Percentiles rank a stretch among this genome's conserved stretches.
phyloP scores from a whole-genome alignment of 768 basidiomycete species.

The Lentinula raphanica region DNA sequence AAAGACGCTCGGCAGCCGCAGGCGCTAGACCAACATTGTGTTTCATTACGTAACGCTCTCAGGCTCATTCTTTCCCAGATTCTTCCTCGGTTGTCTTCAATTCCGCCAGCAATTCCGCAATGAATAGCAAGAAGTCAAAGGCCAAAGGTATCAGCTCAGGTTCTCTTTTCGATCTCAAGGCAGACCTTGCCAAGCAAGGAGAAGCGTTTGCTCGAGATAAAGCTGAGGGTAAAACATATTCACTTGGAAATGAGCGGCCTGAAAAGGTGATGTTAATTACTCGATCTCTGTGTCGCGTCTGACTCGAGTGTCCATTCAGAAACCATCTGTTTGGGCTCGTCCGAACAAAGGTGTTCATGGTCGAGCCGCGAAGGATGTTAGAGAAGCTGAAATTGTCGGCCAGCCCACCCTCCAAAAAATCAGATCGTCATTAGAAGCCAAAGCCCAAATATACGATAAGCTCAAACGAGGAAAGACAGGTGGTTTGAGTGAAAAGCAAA shows the following conservation, averaged over 20 bases:
- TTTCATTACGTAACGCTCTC: no score
- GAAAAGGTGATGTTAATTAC: constrained; percentile 50
- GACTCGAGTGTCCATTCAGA: constrained; percentile 34
- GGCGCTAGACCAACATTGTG: no score
- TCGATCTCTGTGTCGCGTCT: not conserved
- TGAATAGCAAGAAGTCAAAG: constrained; percentile 53
- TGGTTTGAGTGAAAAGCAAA: constrained; percentile 71
- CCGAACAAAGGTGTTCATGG: constrained; percentile 69
- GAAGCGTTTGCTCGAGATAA: constrained; percentile 55
- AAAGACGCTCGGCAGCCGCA: no score
- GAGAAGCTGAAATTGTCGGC: constrained; percentile 60
- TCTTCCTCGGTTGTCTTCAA: not conserved
- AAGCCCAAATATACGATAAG: constrained; percentile 78
- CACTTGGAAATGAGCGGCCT: constrained; percentile 57
- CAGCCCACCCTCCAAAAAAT: constrained; percentile 69
- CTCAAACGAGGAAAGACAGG: constrained; percentile 72
- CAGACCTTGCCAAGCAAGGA: constrained; percentile 61
- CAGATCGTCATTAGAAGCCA: constrained; percentile 66
- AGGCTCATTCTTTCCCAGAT: no score
- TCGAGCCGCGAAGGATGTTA: constrained; percentile 61
- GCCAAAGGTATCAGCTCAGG: constrained; percentile 65
- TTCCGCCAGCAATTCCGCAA: not conserved
- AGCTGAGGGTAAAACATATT: constrained; percentile 47
- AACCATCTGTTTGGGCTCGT: constrained; percentile 71
- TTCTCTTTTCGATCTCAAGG: constrained; percentile 81